Percentiles rank a stretch among this genome's conserved stretches.
phyloP scores from a whole-genome alignment of 2,329 filamentous ascomycete species.

The Epichloe uncinata region DNA sequence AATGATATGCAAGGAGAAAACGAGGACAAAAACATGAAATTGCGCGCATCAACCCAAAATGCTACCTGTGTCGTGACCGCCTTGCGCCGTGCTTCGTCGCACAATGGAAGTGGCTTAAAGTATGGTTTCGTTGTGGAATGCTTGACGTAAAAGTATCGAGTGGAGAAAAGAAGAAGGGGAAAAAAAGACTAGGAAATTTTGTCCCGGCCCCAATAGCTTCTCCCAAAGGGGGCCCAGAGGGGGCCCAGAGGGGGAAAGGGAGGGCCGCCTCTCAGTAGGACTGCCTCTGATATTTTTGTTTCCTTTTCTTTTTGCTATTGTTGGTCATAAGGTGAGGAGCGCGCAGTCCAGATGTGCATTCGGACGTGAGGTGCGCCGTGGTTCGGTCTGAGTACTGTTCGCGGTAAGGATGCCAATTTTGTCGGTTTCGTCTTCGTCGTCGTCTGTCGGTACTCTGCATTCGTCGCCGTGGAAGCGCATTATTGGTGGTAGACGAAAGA shows the following conservation, averaged over 20 bases:
- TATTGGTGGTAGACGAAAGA: not conserved
- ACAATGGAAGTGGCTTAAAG: slow-evolving; percentile 21
- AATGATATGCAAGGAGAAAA: slow-evolving; percentile 12
- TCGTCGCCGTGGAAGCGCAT: not conserved
- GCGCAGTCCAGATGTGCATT: not conserved
- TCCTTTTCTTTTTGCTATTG: not conserved
- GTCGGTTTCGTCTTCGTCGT: slow-evolving; percentile 6
- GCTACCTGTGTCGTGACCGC: slow-evolving; percentile 23
- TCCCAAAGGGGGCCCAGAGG: not conserved
- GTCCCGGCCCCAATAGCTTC: not conserved
- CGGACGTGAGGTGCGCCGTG: not conserved
- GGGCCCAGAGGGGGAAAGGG: not conserved
- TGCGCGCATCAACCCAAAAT: slow-evolving; percentile 16
- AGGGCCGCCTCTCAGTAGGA: not conserved
- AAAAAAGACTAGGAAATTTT: slow-evolving; percentile 1
- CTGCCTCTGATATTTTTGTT: not conserved
- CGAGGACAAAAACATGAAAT: slow-evolving; percentile 19
- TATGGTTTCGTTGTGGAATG: slow-evolving; percentile 23
- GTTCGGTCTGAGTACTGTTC: not conserved
- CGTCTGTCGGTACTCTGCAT: not conserved
- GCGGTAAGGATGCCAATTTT: not conserved
- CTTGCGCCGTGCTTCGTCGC: slow-evolving; percentile 26
- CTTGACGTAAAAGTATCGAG: slow-evolving; percentile 16
- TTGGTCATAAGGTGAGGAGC: not conserved
- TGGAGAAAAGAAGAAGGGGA: not conserved